Evolutionary conservation across 306 rosid species (phyloP).

Genomic region (Parietaria judaica): DNA sequence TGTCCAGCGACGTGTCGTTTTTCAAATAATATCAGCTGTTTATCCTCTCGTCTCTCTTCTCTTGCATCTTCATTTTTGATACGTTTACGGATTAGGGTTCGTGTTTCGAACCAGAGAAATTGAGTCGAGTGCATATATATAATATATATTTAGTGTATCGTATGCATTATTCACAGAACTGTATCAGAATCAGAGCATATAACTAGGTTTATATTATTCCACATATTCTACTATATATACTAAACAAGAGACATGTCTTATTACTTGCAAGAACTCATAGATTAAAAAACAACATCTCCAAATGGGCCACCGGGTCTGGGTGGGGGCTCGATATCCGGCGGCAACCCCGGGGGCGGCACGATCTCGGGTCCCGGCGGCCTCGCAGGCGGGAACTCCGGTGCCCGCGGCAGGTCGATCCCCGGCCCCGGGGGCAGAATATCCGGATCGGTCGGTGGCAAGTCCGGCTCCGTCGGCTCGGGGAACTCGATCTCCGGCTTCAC

Average conservation of each 20-base stretch:
- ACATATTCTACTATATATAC: no score
- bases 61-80: background rate
- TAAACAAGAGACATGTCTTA: no score
- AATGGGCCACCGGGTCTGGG: constrained; percentile 2
- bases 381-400: constrained; percentile 17
- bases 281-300: background rate
- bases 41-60: background rate
- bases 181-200: no score
- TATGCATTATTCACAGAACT: no score
- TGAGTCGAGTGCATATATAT: background rate
- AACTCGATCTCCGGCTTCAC: constrained; percentile 34
- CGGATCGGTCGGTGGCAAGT: constrained; percentile 27
- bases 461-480: constrained; percentile 35
- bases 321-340: constrained; percentile 23
- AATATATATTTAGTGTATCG: no score
- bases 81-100: no score
- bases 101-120: no score
- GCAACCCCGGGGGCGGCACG: constrained; percentile 23
- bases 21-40: no score
- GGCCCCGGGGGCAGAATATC: constrained; percentile 34
- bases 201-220: no score
- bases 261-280: background rate
- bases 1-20: no score
- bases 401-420: constrained; percentile 14
- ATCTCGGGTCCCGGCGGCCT: constrained; percentile 24